Conservation (phyloP, 106 monocot species). For the Alisma plantagoaquatica region DNA sequence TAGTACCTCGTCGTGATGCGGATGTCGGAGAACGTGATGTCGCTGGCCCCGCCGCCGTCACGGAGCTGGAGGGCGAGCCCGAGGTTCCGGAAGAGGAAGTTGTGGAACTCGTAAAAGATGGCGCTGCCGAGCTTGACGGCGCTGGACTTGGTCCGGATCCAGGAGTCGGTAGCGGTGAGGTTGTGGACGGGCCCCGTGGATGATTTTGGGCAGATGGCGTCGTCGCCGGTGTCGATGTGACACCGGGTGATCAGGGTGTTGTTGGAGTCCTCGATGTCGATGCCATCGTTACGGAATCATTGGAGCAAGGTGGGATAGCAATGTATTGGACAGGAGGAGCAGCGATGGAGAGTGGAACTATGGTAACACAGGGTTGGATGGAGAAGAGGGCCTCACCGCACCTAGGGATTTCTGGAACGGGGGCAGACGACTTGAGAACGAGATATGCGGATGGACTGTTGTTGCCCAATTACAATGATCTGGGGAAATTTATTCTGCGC, state of each 20-base stretch:
- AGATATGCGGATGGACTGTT: too few relatives aligned
- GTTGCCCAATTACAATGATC: too few relatives aligned
- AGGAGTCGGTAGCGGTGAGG: constrained; percentile 59
- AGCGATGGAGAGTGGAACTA: too few relatives aligned
- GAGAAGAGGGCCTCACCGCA: too few relatives aligned
- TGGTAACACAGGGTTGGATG: too few relatives aligned
- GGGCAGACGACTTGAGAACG: too few relatives aligned
- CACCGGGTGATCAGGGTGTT: constrained; percentile 72
- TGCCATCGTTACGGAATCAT: constrained; percentile 88
- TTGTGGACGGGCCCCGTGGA: constrained; percentile 70
- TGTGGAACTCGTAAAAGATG: constrained; percentile 67
- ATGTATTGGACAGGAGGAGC: too few relatives aligned
- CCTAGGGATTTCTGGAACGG: too few relatives aligned
- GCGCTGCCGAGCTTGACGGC: constrained; percentile 93
- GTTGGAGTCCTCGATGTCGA: constrained; percentile 95
- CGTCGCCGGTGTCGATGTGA: constrained; percentile 94
- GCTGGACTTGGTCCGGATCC: constrained; percentile 86
- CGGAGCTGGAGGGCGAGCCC: constrained; percentile 89
- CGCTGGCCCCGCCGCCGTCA: constrained; percentile 84
- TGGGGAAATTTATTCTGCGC: too few relatives aligned
- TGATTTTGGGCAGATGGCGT: constrained; percentile 93
- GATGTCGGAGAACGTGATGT: constrained; percentile 83
- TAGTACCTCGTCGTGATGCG: constrained; percentile 89
- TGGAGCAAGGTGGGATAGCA: too few relatives aligned
- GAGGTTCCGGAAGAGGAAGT: constrained; percentile 56